Evolutionary conservation across 768 basidiomycete species (phyloP).

Genomic region (Obba rivulosa): DNA sequence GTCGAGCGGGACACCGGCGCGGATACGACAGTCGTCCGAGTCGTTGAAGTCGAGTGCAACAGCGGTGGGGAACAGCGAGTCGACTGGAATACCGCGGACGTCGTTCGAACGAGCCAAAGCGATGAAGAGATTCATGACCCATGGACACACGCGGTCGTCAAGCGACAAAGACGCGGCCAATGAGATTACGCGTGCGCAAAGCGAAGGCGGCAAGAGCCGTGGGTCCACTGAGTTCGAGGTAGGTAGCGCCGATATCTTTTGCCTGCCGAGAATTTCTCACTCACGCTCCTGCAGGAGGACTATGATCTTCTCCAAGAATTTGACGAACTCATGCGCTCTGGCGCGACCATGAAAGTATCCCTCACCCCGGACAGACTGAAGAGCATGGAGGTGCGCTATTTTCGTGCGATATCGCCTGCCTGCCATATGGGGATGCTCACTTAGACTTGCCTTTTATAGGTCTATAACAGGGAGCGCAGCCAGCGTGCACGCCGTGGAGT

Average conservation of each 20-base stretch:
- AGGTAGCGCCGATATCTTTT: slow-evolving; percentile 5
- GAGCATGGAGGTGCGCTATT: slow-evolving; percentile 78
- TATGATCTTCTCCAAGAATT: slow-evolving; percentile 64
- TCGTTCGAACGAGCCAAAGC: slow-evolving; percentile 63
- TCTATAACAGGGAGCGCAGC: slow-evolving; percentile 71
- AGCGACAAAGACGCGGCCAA: slow-evolving; percentile 28
- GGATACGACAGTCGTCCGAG: slow-evolving; percentile 33
- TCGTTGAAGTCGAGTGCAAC: slow-evolving; percentile 25
- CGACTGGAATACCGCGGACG: slow-evolving; percentile 32
- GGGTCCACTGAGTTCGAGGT: slow-evolving; percentile 18
- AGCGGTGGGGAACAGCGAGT: slow-evolving; percentile 9
- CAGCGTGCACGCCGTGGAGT: slow-evolving; percentile 15
- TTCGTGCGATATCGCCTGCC: slow-evolving; percentile 4
- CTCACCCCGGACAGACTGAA: slow-evolving; percentile 91
- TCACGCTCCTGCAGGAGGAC: slow-evolving; percentile 35
- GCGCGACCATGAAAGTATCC: slow-evolving; percentile 91
- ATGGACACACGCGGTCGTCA: slow-evolving; percentile 45
- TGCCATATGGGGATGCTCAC: neutral
- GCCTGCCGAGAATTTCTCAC: slow-evolving; percentile 1
- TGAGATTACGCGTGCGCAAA: slow-evolving; percentile 20
- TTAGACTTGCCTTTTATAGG: slow-evolving; percentile 32
- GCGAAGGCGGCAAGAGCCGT: slow-evolving; percentile 22
- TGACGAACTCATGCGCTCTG: slow-evolving; percentile 87
- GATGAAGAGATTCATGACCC: slow-evolving; percentile 55
- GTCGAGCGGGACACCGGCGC: slow-evolving; percentile 1